Evolutionary conservation across 169 alveolate species (phyloP).

Genomic region (Eimeria necatrix): DNA sequence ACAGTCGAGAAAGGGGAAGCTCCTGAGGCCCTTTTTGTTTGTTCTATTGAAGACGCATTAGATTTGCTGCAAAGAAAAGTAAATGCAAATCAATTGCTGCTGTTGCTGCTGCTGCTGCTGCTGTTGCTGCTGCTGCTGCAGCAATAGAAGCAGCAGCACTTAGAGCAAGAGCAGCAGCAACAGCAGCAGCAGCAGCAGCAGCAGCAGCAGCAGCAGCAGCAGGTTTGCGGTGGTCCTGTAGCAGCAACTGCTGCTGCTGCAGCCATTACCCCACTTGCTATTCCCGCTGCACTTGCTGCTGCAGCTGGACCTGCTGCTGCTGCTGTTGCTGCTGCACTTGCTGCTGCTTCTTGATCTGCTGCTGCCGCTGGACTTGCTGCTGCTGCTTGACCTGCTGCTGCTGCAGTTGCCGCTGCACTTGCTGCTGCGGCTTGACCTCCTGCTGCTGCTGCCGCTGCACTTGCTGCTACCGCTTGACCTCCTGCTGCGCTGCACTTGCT

Average conservation of each 20-base stretch:
- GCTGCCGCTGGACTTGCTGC: no score
- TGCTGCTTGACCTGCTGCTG: no score
- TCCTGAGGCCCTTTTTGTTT: slow-evolving; percentile 9
- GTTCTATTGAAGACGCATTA: not conserved
- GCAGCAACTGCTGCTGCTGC: not conserved
- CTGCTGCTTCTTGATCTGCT: no score
- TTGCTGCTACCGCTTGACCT: no score
- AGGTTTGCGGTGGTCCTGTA: not conserved
- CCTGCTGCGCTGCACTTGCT: not conserved
- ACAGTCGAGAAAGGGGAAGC: not conserved
- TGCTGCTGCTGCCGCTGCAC: no score
- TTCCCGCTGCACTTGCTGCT: not conserved
- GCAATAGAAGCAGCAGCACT: not conserved
- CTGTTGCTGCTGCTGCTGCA: not conserved
- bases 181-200: slow-evolving; percentile 30
- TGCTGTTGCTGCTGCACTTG: no score
- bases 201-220: no score
- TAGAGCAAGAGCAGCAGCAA: slow-evolving; percentile 7
- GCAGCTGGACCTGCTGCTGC: not conserved
- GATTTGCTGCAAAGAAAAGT: not conserved
- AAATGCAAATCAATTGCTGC: not conserved
- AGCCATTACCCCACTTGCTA: not conserved
- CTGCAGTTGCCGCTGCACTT: no score
- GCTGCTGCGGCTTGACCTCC: no score
- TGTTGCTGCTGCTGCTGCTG: no score